Percentiles rank a stretch among this genome's conserved stretches.
phyloP scores from a whole-genome alignment of 1,139 yeast genomes.

The Yamadazyma triangularis region DNA sequence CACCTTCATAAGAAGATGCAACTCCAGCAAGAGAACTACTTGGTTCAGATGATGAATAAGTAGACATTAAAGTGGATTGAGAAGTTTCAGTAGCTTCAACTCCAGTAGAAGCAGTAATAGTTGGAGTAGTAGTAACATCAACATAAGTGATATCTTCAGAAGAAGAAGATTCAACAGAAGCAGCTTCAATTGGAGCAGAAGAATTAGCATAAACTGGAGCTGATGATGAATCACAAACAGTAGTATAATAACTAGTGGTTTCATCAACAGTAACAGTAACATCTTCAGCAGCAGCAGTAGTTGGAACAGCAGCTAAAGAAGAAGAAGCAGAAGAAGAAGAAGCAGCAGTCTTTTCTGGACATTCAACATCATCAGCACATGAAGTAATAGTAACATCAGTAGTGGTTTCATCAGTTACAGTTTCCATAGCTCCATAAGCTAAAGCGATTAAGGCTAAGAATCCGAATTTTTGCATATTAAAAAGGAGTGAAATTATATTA shows the following conservation, averaged over 20 bases:
- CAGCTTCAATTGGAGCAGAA: conserved; percentile 14
- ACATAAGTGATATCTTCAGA: conserved; percentile 20
- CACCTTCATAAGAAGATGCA: conserved; percentile 23
- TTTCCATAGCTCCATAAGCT: conserved; percentile 17
- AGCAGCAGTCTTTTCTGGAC: conserved; percentile 9
- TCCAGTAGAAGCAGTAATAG: conserved; percentile 31
- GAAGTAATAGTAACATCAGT: conserved; percentile 40
- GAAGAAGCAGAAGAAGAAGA: conserved; percentile 10
- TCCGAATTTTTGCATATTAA: conserved; percentile 29
- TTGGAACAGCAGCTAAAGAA: conserved; percentile 25
- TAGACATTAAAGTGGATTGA: conserved; percentile 30
- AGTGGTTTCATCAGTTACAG: conserved; percentile 32
- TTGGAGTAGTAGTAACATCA: conserved; percentile 29
- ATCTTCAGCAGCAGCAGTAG: conserved; percentile 14
- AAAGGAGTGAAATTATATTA: too few relatives aligned
- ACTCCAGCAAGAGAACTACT: conserved; percentile 18
- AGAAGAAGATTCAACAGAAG: conserved; percentile 15
- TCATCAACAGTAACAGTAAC: conserved; percentile 11
- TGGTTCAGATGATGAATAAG: conserved; percentile 8
- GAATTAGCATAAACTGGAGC: conserved; percentile 7
- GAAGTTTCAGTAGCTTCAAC: conserved; percentile 31
- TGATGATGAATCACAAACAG: conserved; percentile 33
- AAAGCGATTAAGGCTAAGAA: conserved; percentile 25
- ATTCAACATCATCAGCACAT: conserved; percentile 30
- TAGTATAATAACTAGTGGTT: conserved; percentile 35